phyloP scores from a whole-genome alignment of 257 asterid species.

The Nicotiana noctiflora region DNA sequence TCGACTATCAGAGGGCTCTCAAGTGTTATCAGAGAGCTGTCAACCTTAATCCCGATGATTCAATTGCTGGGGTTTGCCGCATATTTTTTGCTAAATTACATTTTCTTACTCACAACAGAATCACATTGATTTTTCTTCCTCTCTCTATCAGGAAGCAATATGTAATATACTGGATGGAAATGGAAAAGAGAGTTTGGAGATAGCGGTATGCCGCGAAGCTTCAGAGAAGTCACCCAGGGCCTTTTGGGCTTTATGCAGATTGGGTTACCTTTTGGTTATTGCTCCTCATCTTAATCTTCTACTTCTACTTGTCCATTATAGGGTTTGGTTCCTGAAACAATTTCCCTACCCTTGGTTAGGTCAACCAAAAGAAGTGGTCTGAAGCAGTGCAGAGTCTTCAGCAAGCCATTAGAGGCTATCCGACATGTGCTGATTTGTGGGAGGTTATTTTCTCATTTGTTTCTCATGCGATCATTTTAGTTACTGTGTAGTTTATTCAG shows the following conservation, averaged over 20 bases:
- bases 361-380: slow-evolving; percentile 74
- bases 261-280: slow-evolving; percentile 86
- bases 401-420: slow-evolving; percentile 90
- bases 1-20: slow-evolving; percentile 73
- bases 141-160: slow-evolving; percentile 49
- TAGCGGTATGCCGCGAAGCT: slow-evolving; percentile 77
- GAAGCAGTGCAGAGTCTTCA: slow-evolving; percentile 94
- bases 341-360: slow-evolving; percentile 24
- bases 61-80: slow-evolving; percentile 54
- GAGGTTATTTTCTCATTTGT: slow-evolving; percentile 44
- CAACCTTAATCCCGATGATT: slow-evolving; percentile 78
- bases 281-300: not conserved
- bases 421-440: slow-evolving; percentile 84
- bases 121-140: not conserved
- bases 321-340: slow-evolving; percentile 3
- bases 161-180: slow-evolving; percentile 67
- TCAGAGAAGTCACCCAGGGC: slow-evolving; percentile 81
- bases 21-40: slow-evolving; percentile 94
- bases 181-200: slow-evolving; percentile 75
- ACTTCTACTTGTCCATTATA: not conserved
- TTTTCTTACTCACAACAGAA: not conserved
- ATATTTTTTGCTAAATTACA: not conserved
- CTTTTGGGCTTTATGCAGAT: slow-evolving; percentile 84
- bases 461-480: not conserved
- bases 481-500: not conserved